Evolutionary conservation across 2,329 filamentous ascomycete species (phyloP), one percentile per base, ranked within the genome.

Genomic region (Lasiodiplodia hormozganensis): DNA sequence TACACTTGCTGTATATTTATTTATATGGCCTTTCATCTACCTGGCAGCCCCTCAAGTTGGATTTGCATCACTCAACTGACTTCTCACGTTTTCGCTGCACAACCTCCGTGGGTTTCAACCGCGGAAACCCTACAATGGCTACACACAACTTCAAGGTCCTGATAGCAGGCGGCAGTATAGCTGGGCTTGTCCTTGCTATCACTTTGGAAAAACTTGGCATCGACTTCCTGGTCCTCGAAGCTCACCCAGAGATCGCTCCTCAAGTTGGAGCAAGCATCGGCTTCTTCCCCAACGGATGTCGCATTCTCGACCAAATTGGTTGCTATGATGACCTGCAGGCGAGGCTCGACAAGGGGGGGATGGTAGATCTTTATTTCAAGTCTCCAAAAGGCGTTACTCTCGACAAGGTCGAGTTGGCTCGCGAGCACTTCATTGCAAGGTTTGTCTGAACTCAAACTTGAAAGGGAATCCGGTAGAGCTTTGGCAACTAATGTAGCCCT

Each of bases 201-300:
- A 57, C 51, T n/a, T 51, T 69, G 16, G 56, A 69, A n/a, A 36
- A 25, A 16, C 18, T 60, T 1, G 54, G 28, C 10, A 68, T 69
- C 18, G 65, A 64, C 40, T 69, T 64, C n/a, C 38, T 69, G 2
- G 56, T 75, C 7, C 56, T 75, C 10, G 74, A 76, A 57, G 66
- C 69, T 7, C 70, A 72, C 14, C 56, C 62, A 0, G 62, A 72
- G 1, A 70, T 75, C 25, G 71, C 72, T 8, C 72, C 74, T 18
- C 65, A 70, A 21, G 40, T 40, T 2, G 38, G 38, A 5, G 38
- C 38, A 18, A 51, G 49, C 38, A 40, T 40, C 38, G 38, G 38
- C 38, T 40, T 40, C 38, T 18, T 40, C 38, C 38, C 38, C 14
- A 40, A 40, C 38, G 38, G 38, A 16, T 21, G 56, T 10, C 68